phyloP scores from a whole-genome alignment of 768 basidiomycete genomes.

The Rhodotorula kratochvilovae region DNA sequence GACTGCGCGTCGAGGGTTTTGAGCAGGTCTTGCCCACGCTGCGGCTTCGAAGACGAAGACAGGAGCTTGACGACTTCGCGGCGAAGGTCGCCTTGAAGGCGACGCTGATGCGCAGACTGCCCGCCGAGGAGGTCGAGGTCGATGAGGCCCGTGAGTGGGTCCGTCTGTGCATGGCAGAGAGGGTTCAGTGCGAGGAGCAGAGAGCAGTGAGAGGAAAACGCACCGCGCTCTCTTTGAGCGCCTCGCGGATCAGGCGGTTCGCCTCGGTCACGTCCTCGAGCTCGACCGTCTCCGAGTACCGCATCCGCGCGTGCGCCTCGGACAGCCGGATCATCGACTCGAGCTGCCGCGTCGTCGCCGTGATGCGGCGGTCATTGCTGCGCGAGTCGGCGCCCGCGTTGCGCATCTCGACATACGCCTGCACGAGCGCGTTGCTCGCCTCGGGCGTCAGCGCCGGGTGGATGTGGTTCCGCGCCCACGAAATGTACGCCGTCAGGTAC shows the following conservation, averaged over 20 bases:
- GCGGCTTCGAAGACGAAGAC: constrained; percentile 51
- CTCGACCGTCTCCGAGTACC: constrained; percentile 81
- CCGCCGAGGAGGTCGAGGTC: constrained; percentile 95
- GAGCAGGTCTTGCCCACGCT: constrained; percentile 78
- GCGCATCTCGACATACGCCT: constrained; percentile 88
- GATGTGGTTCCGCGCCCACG: constrained; percentile 79
- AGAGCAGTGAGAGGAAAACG: not conserved
- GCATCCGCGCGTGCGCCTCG: constrained; percentile 95
- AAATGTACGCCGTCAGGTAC: constrained; percentile 88
- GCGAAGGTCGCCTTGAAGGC: constrained; percentile 82
- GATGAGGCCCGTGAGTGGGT: constrained; percentile 51
- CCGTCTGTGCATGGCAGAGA: constrained; percentile 1
- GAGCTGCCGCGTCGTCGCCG: constrained; percentile 93
- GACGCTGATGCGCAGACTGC: constrained; percentile 77
- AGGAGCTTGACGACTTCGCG: constrained; percentile 61
- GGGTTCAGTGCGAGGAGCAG: not conserved
- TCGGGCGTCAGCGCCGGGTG: constrained; percentile 80
- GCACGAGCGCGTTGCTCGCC: constrained; percentile 76
- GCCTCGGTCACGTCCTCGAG: constrained; percentile 84
- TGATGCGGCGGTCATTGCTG: constrained; percentile 85
- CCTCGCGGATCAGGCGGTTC: constrained; percentile 89
- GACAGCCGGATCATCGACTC: constrained; percentile 88
- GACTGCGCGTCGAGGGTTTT: constrained; percentile 77
- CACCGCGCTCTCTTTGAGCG: constrained; percentile 77
- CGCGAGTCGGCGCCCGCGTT: constrained; percentile 84